Percentiles rank a stretch among this genome's conserved stretches.
phyloP scores from a whole-genome alignment of 2,329 filamentous ascomycete genomes.

The Rutstroemia sp. region DNA sequence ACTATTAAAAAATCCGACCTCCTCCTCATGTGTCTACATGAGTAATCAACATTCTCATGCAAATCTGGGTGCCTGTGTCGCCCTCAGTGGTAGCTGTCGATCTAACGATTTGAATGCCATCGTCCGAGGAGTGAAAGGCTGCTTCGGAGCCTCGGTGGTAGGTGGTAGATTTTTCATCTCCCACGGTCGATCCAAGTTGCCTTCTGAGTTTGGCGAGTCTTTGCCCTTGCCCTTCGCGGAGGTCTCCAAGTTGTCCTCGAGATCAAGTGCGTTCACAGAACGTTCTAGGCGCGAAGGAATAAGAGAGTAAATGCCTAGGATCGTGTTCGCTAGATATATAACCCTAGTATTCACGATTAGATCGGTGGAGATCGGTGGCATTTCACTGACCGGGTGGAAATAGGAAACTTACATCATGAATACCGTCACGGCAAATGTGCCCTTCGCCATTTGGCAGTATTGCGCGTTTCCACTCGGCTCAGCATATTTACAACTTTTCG shows the following conservation, averaged over 20 bases:
- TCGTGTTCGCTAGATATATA: slow-evolving; percentile 53
- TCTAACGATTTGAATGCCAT: slow-evolving; percentile 60
- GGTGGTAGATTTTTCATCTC: slow-evolving; percentile 49
- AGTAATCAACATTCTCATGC: neutral
- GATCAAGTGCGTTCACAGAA: slow-evolving; percentile 45
- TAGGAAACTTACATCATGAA: slow-evolving; percentile 56
- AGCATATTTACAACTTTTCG: slow-evolving; percentile 58
- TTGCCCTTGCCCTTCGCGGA: slow-evolving; percentile 12
- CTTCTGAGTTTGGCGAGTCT: slow-evolving; percentile 29
- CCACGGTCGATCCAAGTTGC: slow-evolving; percentile 41
- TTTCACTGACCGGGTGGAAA: neutral
- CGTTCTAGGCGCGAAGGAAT: slow-evolving; percentile 34
- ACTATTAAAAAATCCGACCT: neutral
- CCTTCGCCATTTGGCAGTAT: slow-evolving; percentile 63
- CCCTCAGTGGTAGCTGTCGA: slow-evolving; percentile 46
- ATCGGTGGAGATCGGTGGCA: neutral
- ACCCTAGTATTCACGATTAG: slow-evolving; percentile 33
- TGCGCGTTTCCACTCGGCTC: slow-evolving; percentile 43
- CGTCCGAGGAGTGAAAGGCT: slow-evolving; percentile 58
- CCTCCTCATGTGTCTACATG: neutral
- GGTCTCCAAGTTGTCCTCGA: slow-evolving; percentile 34
- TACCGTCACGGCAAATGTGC: slow-evolving; percentile 54
- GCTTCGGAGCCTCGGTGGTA: slow-evolving; percentile 33
- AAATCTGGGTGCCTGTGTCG: slow-evolving; percentile 5
- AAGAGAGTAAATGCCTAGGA: slow-evolving; percentile 48